These are phyloP conservation scores for Cercospora sp. DNA, from an alignment of 2,329 filamentous ascomycete species.

Conservation along the genomic window DNA sequence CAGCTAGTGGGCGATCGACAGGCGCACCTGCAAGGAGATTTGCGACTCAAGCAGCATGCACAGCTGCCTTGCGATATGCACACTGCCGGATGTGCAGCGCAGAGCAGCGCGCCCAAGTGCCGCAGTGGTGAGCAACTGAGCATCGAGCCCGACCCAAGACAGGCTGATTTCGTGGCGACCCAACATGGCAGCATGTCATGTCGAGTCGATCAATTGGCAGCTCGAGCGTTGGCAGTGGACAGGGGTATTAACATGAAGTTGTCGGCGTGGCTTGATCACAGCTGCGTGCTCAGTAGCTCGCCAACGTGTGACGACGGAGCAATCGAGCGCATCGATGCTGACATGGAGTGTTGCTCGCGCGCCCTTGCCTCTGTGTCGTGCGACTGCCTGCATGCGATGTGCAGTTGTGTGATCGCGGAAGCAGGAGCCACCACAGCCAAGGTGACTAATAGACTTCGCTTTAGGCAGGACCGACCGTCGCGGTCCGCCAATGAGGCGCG, in stretches of 20 bases:
- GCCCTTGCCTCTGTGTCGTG: background rate
- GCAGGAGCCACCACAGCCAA: background rate
- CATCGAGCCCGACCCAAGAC: background rate
- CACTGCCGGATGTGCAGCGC: too few species aligned
- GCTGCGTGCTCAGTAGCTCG: background rate
- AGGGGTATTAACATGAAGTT: background rate
- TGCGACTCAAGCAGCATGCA: background rate
- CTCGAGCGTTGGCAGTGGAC: background rate
- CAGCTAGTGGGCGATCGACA: background rate
- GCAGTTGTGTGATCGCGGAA: background rate
- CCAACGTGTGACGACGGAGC: background rate
- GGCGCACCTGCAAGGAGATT: background rate
- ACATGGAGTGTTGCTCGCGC: background rate
- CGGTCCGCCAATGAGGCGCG: background rate
- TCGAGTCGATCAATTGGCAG: slow-evolving; percentile 1
- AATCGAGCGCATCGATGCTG: background rate
- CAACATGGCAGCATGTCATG: background rate
- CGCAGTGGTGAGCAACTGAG: too few species aligned
- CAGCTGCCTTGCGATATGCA: background rate
- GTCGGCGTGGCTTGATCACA: background rate
- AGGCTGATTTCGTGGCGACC: background rate
- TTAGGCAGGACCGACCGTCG: background rate
- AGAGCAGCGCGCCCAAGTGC: too few species aligned
- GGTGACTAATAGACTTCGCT: background rate
- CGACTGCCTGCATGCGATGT: background rate